Evolutionary conservation across 2,329 filamentous ascomycete genomes (phyloP).

Genomic region (Conoideocrella luteorostrata): DNA sequence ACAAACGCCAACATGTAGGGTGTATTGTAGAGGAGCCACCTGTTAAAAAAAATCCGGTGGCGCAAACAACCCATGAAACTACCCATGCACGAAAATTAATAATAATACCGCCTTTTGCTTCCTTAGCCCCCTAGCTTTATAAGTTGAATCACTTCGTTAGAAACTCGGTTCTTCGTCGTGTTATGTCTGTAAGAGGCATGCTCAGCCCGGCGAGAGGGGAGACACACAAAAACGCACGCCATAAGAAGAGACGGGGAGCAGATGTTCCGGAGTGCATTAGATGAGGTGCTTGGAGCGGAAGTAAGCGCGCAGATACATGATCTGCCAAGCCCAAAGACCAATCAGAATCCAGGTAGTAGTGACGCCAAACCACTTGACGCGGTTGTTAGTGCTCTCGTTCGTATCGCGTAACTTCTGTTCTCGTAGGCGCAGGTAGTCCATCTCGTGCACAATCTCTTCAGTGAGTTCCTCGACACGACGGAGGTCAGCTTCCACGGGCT

Average conservation of each 20-base stretch:
- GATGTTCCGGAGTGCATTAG: no score
- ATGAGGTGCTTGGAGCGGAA: slow-evolving; percentile 60
- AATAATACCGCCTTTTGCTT: no score
- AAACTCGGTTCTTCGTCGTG: no score
- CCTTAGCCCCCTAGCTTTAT: no score
- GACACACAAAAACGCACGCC: no score
- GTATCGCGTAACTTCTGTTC: slow-evolving; percentile 97
- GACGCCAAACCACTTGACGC: slow-evolving; percentile 98
- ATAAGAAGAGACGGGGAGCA: no score
- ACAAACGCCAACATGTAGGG: no score
- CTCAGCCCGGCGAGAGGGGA: no score
- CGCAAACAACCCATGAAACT: not conserved
- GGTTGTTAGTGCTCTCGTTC: slow-evolving; percentile 98
- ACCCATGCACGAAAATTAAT: slow-evolving; percentile 13
- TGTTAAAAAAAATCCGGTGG: no score
- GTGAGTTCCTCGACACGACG: slow-evolving; percentile 89
- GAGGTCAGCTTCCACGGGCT: slow-evolving; percentile 92
- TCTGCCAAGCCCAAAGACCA: slow-evolving; percentile 89
- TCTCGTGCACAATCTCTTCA: slow-evolving; percentile 80
- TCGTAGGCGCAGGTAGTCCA: slow-evolving; percentile 86
- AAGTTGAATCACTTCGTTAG: no score
- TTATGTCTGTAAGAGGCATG: no score
- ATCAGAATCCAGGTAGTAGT: slow-evolving; percentile 87
- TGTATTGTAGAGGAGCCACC: no score
- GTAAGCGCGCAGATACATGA: slow-evolving; percentile 94